These are phyloP conservation scores for Lichtheimia corymbifera DNA, from an alignment of 371 early-diverging fungal species.

Conservation along the genomic window DNA sequence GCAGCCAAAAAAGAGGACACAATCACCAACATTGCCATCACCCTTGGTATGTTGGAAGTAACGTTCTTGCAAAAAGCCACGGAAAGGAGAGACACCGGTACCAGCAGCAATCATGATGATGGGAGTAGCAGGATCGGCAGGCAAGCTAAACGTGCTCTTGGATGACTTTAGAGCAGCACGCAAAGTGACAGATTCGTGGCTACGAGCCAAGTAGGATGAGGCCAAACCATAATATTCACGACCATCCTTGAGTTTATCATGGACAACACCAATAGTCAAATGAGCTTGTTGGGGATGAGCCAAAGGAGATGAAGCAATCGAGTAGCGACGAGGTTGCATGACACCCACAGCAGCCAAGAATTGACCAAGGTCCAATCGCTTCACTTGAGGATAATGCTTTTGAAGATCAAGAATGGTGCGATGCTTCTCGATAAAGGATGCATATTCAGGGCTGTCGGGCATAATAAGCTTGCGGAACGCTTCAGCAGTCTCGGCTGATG, in stretches of 20 bases:
- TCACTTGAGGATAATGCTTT: constrained; percentile 44
- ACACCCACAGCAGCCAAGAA: constrained; percentile 47
- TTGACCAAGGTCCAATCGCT: constrained; percentile 42
- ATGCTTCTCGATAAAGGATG: constrained; percentile 41
- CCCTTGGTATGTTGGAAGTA: constrained; percentile 26
- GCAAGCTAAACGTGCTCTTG: constrained; percentile 42
- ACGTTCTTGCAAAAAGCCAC: constrained; percentile 69
- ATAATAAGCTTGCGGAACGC: constrained; percentile 31
- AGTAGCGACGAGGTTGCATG: constrained; percentile 59
- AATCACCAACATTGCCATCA: constrained; percentile 23
- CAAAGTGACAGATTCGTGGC: constrained; percentile 1
- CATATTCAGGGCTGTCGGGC: constrained; percentile 46
- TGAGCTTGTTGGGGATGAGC: constrained; percentile 27
- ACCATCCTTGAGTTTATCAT: constrained; percentile 37
- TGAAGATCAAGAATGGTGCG: constrained; percentile 53
- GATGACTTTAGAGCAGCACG: constrained; percentile 43
- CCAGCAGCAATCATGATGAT: constrained; percentile 67
- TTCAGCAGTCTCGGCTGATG: constrained; percentile 38
- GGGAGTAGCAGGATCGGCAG: constrained; percentile 39
- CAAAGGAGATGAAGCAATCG: constrained; percentile 53
- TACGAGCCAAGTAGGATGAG: constrained; percentile 34
- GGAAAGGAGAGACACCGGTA: constrained; percentile 92
- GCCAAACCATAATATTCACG: constrained; percentile 45
- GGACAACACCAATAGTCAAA: constrained; percentile 44
- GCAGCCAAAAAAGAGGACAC: constrained; percentile 81